These are phyloP conservation scores for Populus pruinosa DNA, from an alignment of 345 rosid species.

Conservation along the genomic window DNA sequence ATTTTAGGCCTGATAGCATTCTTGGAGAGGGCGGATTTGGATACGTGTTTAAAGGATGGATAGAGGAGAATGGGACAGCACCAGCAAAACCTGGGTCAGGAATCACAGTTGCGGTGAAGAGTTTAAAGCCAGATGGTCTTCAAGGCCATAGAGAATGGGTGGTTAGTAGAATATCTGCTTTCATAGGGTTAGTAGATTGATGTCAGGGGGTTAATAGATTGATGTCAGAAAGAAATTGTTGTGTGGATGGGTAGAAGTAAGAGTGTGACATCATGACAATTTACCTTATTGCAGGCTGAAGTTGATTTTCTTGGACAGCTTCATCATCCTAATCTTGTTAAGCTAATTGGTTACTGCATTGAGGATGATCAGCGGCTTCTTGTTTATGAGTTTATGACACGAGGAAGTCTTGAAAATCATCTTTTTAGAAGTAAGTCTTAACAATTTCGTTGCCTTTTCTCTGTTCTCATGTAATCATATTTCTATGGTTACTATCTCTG, in stretches of 20 bases:
- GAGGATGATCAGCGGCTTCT: slow-evolving; percentile 34
- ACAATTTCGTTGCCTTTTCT: not conserved
- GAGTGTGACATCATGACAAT: slow-evolving; percentile 13
- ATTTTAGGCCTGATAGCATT: slow-evolving; percentile 35
- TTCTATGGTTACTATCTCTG: not conserved
- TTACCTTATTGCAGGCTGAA: slow-evolving; percentile 34
- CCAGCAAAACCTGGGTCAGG: slow-evolving; percentile 36
- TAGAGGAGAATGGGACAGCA: slow-evolving; percentile 34
- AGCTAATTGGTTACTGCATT: slow-evolving; percentile 35
- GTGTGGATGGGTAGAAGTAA: slow-evolving; percentile 11
- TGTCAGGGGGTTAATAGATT: slow-evolving; percentile 42
- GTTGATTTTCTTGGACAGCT: slow-evolving; percentile 36
- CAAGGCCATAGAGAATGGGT: slow-evolving; percentile 40
- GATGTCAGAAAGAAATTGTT: slow-evolving; percentile 16
- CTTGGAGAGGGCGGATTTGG: slow-evolving; percentile 40
- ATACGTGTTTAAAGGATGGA: slow-evolving; percentile 35
- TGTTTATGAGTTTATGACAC: slow-evolving; percentile 33
- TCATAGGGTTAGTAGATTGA: slow-evolving; percentile 45
- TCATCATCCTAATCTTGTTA: slow-evolving; percentile 31
- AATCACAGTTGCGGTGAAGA: slow-evolving; percentile 32
- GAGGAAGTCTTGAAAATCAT: slow-evolving; percentile 37
- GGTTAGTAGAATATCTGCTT: slow-evolving; percentile 41
- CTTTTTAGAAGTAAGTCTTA: slow-evolving; percentile 31
- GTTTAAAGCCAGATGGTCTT: slow-evolving; percentile 35
- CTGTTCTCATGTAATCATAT: not conserved